Base-by-base conservation (phyloP, 495 filamentous ascomycete genomes). In the Tetracladium setigerum region DNA sequence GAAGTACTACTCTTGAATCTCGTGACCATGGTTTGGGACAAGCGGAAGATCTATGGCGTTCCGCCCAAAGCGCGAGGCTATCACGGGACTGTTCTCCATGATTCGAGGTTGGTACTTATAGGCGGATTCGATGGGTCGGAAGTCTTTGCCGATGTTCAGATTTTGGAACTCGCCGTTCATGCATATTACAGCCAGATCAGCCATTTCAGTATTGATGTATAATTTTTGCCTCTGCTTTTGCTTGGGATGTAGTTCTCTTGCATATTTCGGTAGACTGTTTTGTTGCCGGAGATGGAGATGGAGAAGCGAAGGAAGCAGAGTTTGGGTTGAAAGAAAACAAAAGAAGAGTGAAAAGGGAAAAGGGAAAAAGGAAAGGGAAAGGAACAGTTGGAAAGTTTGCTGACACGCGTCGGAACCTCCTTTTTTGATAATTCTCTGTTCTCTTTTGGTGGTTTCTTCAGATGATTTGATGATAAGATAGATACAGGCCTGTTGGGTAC, bases 141-240 rank as follows among this genome's bases (percentile, higher is more conserved):
- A 52, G 78, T 83, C 15, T 83, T 83, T 61, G 70, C 70, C 17
- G 79, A 83, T 46, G 77, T 78, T 12, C 79, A 72, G 67, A 66
- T 81, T 4, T 65, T 83, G 17, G 79, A 83, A 59, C 64, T 83
- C 38, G 79, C 76, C 2, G 77, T 82, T 5, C 78, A 80, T 53
- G 72, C 79, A 27, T 83, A 83, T 54, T 83, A 82, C 49, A 79
- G 76, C 39, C 79, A 83, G 56, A 83, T 83, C 56, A 79, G 75
- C 52, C 77, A 83, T 58, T 83, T 83, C 47, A 74, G 66, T 12
- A 81, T 83, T 49, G 79, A 82, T 58, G 76, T 83, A 32, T 82
- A 63, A 60, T n/a, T 5, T 14, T 17, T 2, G 16, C 16, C 5
- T 37, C 34, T 3, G 34, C n/a, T 14, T 36, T 36, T 36, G 22